A percentile compares a stretch with the other conserved stretches of the same genome.
phyloP scores from a whole-genome alignment of 2,329 filamentous ascomycete genomes.

The Chaetomium sp. region DNA sequence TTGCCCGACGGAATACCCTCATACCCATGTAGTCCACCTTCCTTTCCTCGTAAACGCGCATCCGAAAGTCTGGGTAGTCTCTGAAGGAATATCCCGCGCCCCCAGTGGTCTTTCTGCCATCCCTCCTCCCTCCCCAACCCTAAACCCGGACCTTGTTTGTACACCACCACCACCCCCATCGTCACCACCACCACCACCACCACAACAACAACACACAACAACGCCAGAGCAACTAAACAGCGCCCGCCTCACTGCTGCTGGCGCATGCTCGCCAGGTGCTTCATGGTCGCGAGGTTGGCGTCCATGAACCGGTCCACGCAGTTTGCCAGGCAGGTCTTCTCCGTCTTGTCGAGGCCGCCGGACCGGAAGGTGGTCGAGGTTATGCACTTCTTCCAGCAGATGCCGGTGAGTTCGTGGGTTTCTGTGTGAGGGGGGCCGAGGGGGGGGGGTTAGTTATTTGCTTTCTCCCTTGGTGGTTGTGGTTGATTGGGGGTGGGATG shows the following conservation, averaged over 20 bases:
- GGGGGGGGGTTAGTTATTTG: neutral
- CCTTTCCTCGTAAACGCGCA: neutral
- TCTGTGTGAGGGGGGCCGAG: constrained; percentile 41
- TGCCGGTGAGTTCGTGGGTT: constrained; percentile 63
- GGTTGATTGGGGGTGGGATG: neutral
- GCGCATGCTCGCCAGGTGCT: constrained; percentile 71
- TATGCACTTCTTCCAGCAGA: constrained; percentile 95
- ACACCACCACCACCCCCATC: neutral
- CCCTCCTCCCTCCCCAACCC: neutral
- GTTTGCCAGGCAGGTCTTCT: constrained; percentile 85
- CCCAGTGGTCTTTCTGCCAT: no score
- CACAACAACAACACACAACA: no score
- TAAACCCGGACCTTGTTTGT: neutral
- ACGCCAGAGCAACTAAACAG: no score
- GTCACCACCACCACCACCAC: no score
- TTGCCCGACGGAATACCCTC: neutral
- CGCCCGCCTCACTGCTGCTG: constrained; percentile 24
- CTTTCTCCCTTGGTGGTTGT: neutral
- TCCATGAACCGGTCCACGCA: constrained; percentile 95
- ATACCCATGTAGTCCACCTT: neutral
- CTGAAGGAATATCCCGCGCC: neutral
- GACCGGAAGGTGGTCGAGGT: constrained; percentile 68
- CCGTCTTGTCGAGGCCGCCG: constrained; percentile 71
- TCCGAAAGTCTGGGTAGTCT: neutral
- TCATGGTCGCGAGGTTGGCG: constrained; percentile 80